Base-by-base conservation (phyloP, 2,329 filamentous ascomycete genomes). In the Neopestalotiopsis sp. region DNA sequence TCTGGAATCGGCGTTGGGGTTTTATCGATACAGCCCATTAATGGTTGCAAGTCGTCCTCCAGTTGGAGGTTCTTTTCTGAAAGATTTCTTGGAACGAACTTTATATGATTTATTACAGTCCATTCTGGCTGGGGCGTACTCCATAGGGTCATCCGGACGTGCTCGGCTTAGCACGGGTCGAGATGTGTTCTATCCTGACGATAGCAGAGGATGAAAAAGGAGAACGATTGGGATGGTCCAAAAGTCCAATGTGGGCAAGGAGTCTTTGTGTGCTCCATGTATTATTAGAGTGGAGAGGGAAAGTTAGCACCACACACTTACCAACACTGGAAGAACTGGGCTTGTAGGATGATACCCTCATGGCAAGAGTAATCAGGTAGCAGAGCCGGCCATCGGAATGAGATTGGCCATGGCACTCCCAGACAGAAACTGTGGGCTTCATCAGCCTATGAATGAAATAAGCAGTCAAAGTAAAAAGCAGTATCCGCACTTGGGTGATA, bases 1-100 rank as follows among this genome's bases (percentile, higher is more conserved):
- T 45, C 52, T 45, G 42, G 64, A 38, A 30, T 49, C 56, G 64
- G 64, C 64, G 64, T 67, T 60, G 38, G 52, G 65, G 65, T n/a
- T 61, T 30, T 58, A 38, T 60, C 60, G 65, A 67, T 67, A 67
- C 63, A 58, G 45, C 63, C 63, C 20, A 12, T 40, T 12, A 24
- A 40, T 57, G 63, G 63, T 45, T 66, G 63, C 45, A 10, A 28
- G 42, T 58, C 49, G 30, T 65, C 34, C 32, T 17, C 28, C n/a
- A 32, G 59, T 30, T 28, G 17, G 59, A 59, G 57, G n/a, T 61
- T 61, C 34, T 38, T 61, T 40, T 40, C 34, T 42, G 17, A 38
- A 38, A 38, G 40, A 49, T 34, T 30, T 56, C 56, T 49, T 56
- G 42, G 40, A 45, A 66, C 12, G 28, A 45, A 34, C 40, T 66